These are phyloP conservation scores for Debaryomyces sp. DNA, from an alignment of 1,139 yeast genomes.

Conservation along the genomic window DNA sequence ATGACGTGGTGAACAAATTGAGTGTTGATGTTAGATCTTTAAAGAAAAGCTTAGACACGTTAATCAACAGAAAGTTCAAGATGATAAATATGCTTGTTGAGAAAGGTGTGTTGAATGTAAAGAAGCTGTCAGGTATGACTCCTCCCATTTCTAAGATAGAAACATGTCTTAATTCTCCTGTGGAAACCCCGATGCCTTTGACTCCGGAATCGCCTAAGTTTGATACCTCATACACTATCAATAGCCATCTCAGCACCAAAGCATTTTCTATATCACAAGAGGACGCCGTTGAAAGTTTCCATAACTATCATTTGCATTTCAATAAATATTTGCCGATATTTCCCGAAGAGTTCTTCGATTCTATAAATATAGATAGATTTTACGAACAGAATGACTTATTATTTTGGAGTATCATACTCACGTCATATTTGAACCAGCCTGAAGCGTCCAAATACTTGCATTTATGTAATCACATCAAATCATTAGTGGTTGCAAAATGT, in stretches of 20 bases:
- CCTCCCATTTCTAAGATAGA: conserved; percentile 35
- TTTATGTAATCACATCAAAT: conserved; percentile 38
- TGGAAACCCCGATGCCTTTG: conserved; percentile 12
- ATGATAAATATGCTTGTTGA: conserved; percentile 27
- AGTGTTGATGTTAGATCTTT: conserved; percentile 32
- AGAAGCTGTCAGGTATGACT: conserved; percentile 14
- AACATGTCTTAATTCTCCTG: conserved; percentile 27
- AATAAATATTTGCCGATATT: conserved; percentile 44
- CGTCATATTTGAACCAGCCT: conserved; percentile 32
- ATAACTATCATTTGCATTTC: conserved; percentile 35
- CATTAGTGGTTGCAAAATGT: conserved; percentile 45
- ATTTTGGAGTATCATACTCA: conserved; percentile 46
- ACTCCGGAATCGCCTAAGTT: conserved; percentile 12
- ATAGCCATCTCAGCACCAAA: conserved; percentile 15
- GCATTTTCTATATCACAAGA: conserved; percentile 29
- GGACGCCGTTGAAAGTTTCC: conserved; percentile 33
- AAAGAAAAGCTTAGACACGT: conserved; percentile 27
- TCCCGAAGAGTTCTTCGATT: conserved; percentile 39
- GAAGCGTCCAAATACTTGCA: conserved; percentile 24
- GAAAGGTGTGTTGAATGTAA: conserved; percentile 15
- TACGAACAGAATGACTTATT: conserved; percentile 38
- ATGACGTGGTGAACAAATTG: conserved; percentile 36
- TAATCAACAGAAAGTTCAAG: conserved; percentile 28
- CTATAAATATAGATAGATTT: conserved; percentile 24
- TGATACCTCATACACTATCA: conserved; percentile 18